These are phyloP conservation scores for Lizonia empirigonia DNA, from an alignment of 2,329 filamentous ascomycete genomes.

Conservation along the genomic window DNA sequence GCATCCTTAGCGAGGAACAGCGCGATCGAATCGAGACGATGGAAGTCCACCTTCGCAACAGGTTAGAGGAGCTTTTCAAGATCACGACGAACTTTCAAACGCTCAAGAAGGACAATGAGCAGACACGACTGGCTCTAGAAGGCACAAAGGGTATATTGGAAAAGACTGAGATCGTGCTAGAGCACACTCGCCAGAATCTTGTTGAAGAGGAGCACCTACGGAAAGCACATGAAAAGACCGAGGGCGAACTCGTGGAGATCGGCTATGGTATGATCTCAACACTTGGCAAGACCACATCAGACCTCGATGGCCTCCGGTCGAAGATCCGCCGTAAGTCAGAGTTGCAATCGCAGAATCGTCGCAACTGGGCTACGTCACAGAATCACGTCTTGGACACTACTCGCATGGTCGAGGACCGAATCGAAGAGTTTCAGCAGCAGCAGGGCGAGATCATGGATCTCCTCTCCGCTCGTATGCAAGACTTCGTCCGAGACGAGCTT, in stretches of 20 bases:
- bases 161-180: conserved; percentile 84
- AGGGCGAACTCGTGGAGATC: conserved; percentile 74
- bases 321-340: conserved; percentile 88
- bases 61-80: conserved; percentile 88
- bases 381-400: conserved; percentile 78
- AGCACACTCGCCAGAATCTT: conserved; percentile 75
- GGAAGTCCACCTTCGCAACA: conserved; percentile 88
- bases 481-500: conserved; percentile 77
- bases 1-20: conserved; percentile 92
- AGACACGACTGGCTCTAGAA: conserved; percentile 72
- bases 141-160: conserved; percentile 81
- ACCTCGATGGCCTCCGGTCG: conserved; percentile 80
- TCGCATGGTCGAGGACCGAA: conserved; percentile 73
- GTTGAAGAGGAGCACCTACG: conserved; percentile 80
- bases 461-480: conserved; percentile 73
- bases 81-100: conserved; percentile 86
- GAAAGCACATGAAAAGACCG: conserved; percentile 84
- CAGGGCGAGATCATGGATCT: conserved; percentile 73
- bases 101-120: conserved; percentile 88
- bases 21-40: conserved; percentile 89
- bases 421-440: conserved; percentile 72
- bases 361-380: conserved; percentile 78
- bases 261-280: conserved; percentile 79
- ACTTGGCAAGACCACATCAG: conserved; percentile 75
- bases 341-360: conserved; percentile 78